Conservation (phyloP, 192 early-diverging fungal genomes). For the Coemansia sp. region DNA sequence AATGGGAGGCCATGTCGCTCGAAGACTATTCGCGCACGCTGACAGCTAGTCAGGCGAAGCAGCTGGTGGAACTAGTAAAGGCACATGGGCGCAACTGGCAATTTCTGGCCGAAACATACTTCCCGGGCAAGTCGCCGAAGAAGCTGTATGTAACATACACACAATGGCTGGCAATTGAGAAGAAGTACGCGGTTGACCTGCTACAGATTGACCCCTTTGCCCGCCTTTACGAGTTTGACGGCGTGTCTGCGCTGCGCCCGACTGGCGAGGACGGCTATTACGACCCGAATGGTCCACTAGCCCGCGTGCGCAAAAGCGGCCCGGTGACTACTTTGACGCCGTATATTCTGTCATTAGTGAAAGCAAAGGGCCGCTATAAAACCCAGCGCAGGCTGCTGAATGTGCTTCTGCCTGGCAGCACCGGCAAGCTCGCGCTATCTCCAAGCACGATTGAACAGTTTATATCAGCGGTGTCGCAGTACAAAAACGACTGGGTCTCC, state of each 20-base stretch:
- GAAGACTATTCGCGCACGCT: neutral
- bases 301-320: constrained; percentile 1
- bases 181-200: constrained; percentile 7
- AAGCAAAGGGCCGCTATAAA: neutral
- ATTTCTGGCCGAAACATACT: constrained; percentile 8
- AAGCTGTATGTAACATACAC: constrained; percentile 6
- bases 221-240: constrained; percentile 19
- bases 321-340: constrained; percentile 13
- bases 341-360: constrained; percentile 17
- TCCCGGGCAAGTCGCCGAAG: constrained; percentile 3
- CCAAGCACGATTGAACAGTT: constrained; percentile 23
- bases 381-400: neutral
- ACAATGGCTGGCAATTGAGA: constrained; percentile 21
- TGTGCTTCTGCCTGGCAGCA: neutral
- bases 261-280: constrained; percentile 32
- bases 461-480: constrained; percentile 17
- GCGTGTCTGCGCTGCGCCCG: constrained; percentile 26
- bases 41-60: constrained; percentile 7
- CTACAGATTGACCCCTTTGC: constrained; percentile 29
- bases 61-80: constrained; percentile 17
- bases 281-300: constrained; percentile 18
- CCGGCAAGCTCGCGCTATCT: neutral
- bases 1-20: constrained; percentile 7
- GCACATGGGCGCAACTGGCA: constrained; percentile 20
- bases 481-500: constrained; percentile 39